Conservation (phyloP, 257 asterid genomes). For the Euphrasia confusa region DNA sequence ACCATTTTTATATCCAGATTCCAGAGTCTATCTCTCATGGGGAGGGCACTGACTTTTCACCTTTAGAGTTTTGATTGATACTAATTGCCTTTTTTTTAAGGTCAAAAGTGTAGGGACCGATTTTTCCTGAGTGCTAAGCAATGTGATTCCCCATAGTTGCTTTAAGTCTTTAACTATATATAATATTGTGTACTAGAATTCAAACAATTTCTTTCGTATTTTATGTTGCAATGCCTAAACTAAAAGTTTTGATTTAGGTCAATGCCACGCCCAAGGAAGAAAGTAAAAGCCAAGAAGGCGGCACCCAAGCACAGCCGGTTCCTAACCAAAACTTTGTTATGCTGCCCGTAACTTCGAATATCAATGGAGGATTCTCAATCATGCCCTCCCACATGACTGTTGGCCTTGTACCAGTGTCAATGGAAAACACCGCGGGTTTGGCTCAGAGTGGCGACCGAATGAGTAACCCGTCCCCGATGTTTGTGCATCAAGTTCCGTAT, state of each 20-base stretch:
- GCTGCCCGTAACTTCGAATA: slow-evolving; percentile 27
- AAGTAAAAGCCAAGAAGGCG: slow-evolving; percentile 26
- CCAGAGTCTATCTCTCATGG: not conserved
- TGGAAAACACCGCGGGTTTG: slow-evolving; percentile 22
- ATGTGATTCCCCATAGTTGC: slow-evolving; percentile 24
- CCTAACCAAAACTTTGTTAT: too few species aligned
- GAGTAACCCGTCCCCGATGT: slow-evolving; percentile 30
- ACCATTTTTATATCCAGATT: slow-evolving; percentile 1
- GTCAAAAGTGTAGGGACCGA: slow-evolving; percentile 11
- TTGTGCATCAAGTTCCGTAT: slow-evolving; percentile 32
- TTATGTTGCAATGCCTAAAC: not conserved
- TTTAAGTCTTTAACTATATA: too few species aligned
- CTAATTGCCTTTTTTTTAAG: slow-evolving; percentile 11
- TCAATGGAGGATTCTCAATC: slow-evolving; percentile 36
- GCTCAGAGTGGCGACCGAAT: slow-evolving; percentile 23
- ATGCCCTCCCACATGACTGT: slow-evolving; percentile 37
- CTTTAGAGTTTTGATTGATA: not conserved
- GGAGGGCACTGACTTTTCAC: not conserved
- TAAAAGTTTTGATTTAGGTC: slow-evolving; percentile 38
- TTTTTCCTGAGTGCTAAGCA: slow-evolving; percentile 26
- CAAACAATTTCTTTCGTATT: not conserved
- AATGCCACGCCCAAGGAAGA: slow-evolving; percentile 45
- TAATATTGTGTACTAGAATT: not conserved
- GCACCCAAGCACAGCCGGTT: slow-evolving; percentile 13
- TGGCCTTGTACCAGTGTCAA: slow-evolving; percentile 36